Evolutionary conservation across 1,284 basidiomycete species (phyloP).

Genomic region (Rhodotorula sp.): DNA sequence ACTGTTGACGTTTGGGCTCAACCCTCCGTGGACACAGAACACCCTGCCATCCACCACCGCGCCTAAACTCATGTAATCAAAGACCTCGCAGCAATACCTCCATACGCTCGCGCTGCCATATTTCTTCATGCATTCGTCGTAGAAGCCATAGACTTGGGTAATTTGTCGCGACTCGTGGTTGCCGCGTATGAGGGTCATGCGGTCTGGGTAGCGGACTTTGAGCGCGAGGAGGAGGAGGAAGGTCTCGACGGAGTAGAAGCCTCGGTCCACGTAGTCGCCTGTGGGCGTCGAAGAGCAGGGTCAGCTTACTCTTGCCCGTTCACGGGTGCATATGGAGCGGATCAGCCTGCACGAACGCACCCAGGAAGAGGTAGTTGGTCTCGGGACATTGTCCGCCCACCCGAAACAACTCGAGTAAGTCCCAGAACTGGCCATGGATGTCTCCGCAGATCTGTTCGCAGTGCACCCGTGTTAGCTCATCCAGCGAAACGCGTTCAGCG

Average conservation of each 20-base stretch:
- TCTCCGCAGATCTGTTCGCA: constrained; percentile 87
- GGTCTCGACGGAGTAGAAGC: constrained; percentile 96
- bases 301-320: neutral
- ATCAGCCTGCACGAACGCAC: constrained; percentile 54
- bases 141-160: constrained; percentile 98
- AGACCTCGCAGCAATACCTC: constrained; percentile 97
- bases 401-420: constrained; percentile 94
- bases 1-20: constrained; percentile 78
- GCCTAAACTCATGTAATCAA: constrained; percentile 90
- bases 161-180: constrained; percentile 99
- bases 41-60: constrained; percentile 95
- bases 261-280: constrained; percentile 94
- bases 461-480: neutral
- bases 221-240: constrained; percentile 90
- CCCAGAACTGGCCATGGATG: constrained; percentile 98
- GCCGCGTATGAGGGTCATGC: constrained; percentile 93
- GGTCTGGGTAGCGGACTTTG: constrained; percentile 96
- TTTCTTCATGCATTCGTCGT: constrained; percentile 96
- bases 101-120: constrained; percentile 95
- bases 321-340: too few relatives aligned
- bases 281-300: neutral
- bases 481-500: neutral
- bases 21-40: constrained; percentile 86
- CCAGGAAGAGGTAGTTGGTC: constrained; percentile 98
- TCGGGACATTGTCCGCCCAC: constrained; percentile 93